Evolutionary conservation across 2,329 filamentous ascomycete species (phyloP).

Genomic region (Paramyrothecium sp.): DNA sequence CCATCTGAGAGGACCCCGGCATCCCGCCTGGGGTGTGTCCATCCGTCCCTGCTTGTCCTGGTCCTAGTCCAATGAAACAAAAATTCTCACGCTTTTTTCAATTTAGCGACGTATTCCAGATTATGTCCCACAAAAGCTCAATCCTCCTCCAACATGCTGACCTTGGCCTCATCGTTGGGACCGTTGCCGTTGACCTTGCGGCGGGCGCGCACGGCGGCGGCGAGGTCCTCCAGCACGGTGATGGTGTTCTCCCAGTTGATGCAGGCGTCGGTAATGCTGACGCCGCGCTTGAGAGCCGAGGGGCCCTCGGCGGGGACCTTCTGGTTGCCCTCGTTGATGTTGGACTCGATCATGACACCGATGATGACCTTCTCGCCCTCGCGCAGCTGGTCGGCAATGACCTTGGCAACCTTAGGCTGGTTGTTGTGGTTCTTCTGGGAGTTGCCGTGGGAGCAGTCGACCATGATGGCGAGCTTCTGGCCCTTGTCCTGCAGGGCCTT

Average conservation of each 20-base stretch:
- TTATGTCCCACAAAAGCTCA: too few relatives aligned
- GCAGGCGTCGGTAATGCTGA: conserved; percentile 95
- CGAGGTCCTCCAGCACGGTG: conserved; percentile 78
- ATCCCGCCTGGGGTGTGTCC: not conserved
- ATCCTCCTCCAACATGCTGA: conserved; percentile 52
- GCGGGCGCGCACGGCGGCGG: conserved; percentile 76
- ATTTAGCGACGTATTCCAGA: too few relatives aligned
- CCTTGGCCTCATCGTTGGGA: conserved; percentile 30
- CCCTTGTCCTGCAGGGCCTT: conserved; percentile 79
- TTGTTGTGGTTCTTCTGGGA: conserved; percentile 97
- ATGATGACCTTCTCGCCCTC: conserved; percentile 86
- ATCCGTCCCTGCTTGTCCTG: not conserved
- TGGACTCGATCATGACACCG: conserved; percentile 98
- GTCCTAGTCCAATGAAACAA: not conserved
- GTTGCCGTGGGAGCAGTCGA: conserved; percentile 98
- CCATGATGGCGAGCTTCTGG: conserved; percentile 88
- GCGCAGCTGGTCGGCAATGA: conserved; percentile 79
- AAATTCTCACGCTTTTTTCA: not conserved
- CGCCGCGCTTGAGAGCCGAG: conserved; percentile 75
- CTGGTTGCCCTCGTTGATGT: conserved; percentile 87
- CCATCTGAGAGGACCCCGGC: not conserved
- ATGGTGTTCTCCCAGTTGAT: conserved; percentile 90
- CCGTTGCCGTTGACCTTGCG: conserved; percentile 51
- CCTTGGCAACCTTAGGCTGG: conserved; percentile 87
- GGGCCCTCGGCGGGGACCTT: conserved; percentile 86